Conservation (phyloP, 257 asterid species). For the Leonotis leonurus region DNA sequence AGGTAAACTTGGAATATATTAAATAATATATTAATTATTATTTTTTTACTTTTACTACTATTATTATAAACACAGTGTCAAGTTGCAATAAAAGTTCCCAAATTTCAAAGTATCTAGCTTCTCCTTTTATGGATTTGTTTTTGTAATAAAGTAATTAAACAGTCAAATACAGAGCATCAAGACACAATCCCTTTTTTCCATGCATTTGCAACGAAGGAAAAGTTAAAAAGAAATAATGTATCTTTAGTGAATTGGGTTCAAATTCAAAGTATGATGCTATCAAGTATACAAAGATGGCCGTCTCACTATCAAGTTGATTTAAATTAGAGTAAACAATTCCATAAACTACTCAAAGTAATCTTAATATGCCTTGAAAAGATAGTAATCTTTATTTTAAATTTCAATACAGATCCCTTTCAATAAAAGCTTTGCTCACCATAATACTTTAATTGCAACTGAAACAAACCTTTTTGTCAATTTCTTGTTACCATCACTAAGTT, state of each 20-base stretch:
- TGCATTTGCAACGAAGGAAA: slow-evolving; percentile 8
- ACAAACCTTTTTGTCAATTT: background rate
- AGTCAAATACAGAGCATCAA: slow-evolving; percentile 16
- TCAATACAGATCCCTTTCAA: slow-evolving; percentile 12
- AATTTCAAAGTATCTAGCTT: background rate
- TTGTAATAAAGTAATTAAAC: background rate
- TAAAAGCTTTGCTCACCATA: background rate
- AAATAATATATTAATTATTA: no score
- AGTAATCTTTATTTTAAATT: background rate
- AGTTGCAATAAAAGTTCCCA: slow-evolving; percentile 3
- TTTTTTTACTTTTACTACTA: background rate
- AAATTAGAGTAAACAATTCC: background rate
- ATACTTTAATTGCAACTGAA: slow-evolving; percentile 1
- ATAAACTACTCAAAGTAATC: slow-evolving; percentile 1
- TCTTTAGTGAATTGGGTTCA: slow-evolving; percentile 5
- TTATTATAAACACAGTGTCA: background rate
- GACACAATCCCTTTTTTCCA: slow-evolving; percentile 15
- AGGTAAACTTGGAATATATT: no score
- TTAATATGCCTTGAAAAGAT: slow-evolving; percentile 7
- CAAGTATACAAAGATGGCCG: background rate
- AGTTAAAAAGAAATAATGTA: background rate
- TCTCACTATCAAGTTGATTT: slow-evolving; percentile 14
- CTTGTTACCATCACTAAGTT: slow-evolving; percentile 1
- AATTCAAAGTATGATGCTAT: background rate
- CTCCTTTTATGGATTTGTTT: background rate